Evolutionary conservation across 1,139 yeast genomes (phyloP).

Genomic region (Yamadazyma triangularis): DNA sequence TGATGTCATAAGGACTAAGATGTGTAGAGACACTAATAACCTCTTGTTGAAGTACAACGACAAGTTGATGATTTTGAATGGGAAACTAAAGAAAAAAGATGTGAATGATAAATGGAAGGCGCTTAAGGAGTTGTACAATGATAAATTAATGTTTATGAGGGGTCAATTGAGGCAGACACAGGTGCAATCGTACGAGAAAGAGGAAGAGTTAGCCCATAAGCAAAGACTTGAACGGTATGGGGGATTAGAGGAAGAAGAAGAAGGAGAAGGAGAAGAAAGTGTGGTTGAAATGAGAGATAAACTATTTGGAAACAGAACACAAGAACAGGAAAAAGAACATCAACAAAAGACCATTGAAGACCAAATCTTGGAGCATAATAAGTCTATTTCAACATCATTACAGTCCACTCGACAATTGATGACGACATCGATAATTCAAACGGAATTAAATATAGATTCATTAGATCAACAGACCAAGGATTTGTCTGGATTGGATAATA

Average conservation of each 20-base stretch:
- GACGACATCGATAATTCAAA: slow-evolving; percentile 51
- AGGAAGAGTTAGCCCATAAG: slow-evolving; percentile 24
- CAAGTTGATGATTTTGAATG: slow-evolving; percentile 16
- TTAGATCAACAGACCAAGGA: slow-evolving; percentile 57
- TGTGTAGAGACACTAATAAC: slow-evolving; percentile 12
- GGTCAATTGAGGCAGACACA: slow-evolving; percentile 22
- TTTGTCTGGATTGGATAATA: slow-evolving; percentile 48
- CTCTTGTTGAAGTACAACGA: slow-evolving; percentile 15
- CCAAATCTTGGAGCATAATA: slow-evolving; percentile 44
- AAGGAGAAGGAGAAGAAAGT: slow-evolving; percentile 10
- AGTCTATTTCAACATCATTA: slow-evolving; percentile 50
- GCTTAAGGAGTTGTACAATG: slow-evolving; percentile 15
- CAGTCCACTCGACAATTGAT: slow-evolving; percentile 53
- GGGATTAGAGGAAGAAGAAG: too few relatives aligned
- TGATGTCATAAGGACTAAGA: slow-evolving; percentile 14
- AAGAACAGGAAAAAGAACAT: slow-evolving; percentile 13
- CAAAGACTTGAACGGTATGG: slow-evolving; percentile 23
- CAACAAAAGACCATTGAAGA: slow-evolving; percentile 19
- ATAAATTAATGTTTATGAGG: slow-evolving; percentile 19
- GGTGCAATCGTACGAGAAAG: slow-evolving; percentile 18
- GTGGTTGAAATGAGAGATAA: slow-evolving; percentile 11
- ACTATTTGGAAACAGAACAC: slow-evolving; percentile 9
- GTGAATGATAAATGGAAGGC: slow-evolving; percentile 5
- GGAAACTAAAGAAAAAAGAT: slow-evolving; percentile 8
- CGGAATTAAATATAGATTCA: slow-evolving; percentile 58